Base-by-base conservation (phyloP, 345 rosid genomes). In the Sisymbrium irio region DNA sequence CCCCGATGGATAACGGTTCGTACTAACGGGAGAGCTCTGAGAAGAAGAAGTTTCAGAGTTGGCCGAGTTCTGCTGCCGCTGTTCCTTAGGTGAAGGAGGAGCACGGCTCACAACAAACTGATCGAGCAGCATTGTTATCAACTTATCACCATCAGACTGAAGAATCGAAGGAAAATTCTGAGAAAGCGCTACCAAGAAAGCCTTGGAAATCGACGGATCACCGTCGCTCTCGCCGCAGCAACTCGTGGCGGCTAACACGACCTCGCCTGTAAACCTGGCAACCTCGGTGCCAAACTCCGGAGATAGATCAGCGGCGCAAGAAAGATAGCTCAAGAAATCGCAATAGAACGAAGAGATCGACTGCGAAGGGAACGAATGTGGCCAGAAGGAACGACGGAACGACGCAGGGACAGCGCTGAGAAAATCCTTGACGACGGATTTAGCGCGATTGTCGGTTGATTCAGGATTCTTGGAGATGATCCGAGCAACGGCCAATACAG, bases 321-420 rank as follows among this genome's bases (percentile, higher is more conserved):
- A 77, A 45, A 89, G 74, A 65, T 92, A 89, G 1, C 77, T 80
- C 13, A 96, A 59, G 78, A 92, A 96, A 71, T 92, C 97, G 20
- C 62, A 73, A 59, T 73, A 90, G 49, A 92, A 96, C 0, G 85
- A 72, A n/a, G 90, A 80, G 41, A 88, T 84, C 57, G 84, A 72
- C 50, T 83, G 93, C 69, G 19, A 42, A 35, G 71, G 71, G 73
- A 79, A 85, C 18, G 98, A 88, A 57, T 88, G 96, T 42, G 98
- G 99, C 99, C 99, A 96, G 61, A 89, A 96, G 0, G 89, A 84
- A 42, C 76, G 85, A n/a, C 63, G 67, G 58, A 96, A 96, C 9
- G 98, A 90, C 17, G 82, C 74, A 40, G 98, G 97, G 35, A 90
- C 74, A 6, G 90, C 81, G 55, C 84, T 87, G 59, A 90, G 74